Conservation (phyloP, 352 stramenopile genomes). For the Achlya hypogyna region DNA sequence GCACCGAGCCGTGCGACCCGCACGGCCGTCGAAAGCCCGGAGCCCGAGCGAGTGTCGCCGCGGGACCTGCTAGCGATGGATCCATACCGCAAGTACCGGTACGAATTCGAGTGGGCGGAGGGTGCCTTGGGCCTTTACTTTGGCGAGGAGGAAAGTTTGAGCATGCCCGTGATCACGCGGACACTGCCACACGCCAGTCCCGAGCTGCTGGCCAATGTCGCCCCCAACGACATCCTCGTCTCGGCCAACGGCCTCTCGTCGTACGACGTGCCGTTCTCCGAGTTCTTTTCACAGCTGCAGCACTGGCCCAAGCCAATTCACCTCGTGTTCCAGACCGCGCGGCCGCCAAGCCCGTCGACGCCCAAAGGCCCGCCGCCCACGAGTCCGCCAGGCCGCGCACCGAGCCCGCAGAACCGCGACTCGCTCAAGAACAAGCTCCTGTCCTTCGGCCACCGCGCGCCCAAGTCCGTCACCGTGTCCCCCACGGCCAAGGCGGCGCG, state of each 20-base stretch:
- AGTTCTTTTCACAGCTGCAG: slow-evolving; percentile 71
- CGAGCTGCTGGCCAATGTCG: slow-evolving; percentile 57
- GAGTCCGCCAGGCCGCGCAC: neutral
- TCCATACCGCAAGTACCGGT: neutral
- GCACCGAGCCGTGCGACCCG: no score
- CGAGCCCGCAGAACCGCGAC: neutral
- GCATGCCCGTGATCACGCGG: slow-evolving; percentile 68
- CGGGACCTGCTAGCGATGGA: neutral
- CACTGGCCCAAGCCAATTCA: slow-evolving; percentile 80
- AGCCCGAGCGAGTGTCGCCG: neutral
- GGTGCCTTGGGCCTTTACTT: slow-evolving; percentile 78
- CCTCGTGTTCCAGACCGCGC: slow-evolving; percentile 47
- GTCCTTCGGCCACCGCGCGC: neutral
- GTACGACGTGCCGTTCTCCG: slow-evolving; percentile 61
- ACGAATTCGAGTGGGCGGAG: slow-evolving; percentile 69
- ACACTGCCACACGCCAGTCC: slow-evolving; percentile 56
- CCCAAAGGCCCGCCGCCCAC: neutral
- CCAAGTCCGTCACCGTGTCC: neutral
- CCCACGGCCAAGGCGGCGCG: neutral
- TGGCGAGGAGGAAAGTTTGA: slow-evolving; percentile 56
- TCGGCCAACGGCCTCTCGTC: slow-evolving; percentile 67
- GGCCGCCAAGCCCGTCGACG: neutral
- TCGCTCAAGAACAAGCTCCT: neutral
- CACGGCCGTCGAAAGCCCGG: neutral
- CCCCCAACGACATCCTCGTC: slow-evolving; percentile 66